Base-by-base conservation (phyloP, 2,329 filamentous ascomycete genomes). In the Fusarium sp. region DNA sequence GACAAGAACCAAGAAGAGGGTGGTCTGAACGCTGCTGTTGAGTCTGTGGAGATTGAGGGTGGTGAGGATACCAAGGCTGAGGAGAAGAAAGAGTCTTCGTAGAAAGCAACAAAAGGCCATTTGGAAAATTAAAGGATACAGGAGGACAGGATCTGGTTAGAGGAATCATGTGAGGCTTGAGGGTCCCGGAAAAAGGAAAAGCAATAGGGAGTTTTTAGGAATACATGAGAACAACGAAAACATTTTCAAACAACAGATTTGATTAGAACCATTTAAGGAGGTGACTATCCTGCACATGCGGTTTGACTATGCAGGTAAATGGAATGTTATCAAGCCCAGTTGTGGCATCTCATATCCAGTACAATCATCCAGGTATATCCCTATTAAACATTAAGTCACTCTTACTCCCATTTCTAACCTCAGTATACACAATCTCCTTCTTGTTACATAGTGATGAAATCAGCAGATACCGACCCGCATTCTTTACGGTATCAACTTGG, bases 1-100 rank as follows among this genome's bases (percentile, higher is more conserved):
- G 80, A 78, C 6, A 78, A 81, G 57, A 85, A 87, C 52, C 80
- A 80, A 39, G 79, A 80, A 49, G 79, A 80, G 57, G 80, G 79
- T 19, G 85, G 83, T 0, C 65, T 88, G 50, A 80, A 73, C 17
- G 76, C 69, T 21, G 80, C 78, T 1, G 78, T 82, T 2, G 79
- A 76, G 34, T 78, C 76, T 1, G 77, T 84, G 5, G 78, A 82
- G 62, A 69, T 84, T 31, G 76, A 77, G 33, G 81, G 76, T 11
- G 79, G 70, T 0, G 76, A 74, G 5, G 77, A 77, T 6, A 71
- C 61, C 2, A 75, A 76, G 39, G 58, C 50, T 1, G 72, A 74
- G 13, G 72, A 73, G 24, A 69, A 63, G 61, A 71, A 70, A 46
- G 67, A 70, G 19, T 33, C 45, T 15, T 64, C 46, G 17, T 72